A percentile compares a stretch with the other conserved stretches of the same genome.
These are phyloP conservation scores for Manihot esculenta DNA, from an alignment of 441 rosid species.

Conservation along the genomic window DNA sequence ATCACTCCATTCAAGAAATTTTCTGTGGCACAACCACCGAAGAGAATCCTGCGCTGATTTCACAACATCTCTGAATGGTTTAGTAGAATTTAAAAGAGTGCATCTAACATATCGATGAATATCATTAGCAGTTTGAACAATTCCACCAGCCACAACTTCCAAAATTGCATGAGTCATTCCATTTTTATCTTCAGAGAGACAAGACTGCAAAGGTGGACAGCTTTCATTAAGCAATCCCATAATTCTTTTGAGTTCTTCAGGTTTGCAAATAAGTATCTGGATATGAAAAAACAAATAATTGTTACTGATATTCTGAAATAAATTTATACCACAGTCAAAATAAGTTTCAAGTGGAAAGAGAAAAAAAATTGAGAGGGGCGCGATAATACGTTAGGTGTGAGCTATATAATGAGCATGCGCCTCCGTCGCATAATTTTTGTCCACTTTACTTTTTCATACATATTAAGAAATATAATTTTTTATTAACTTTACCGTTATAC, in stretches of 20 bases:
- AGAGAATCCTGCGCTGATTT: slow-evolving; percentile 99
- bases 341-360: neutral
- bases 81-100: slow-evolving; percentile 96
- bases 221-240: slow-evolving; percentile 74
- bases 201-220: slow-evolving; percentile 92
- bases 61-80: slow-evolving; percentile 89
- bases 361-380: neutral
- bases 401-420: neutral
- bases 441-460: no score
- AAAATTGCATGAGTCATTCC: slow-evolving; percentile 99
- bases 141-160: slow-evolving; percentile 99
- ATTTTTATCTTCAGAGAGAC: slow-evolving; percentile 97
- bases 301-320: slow-evolving; percentile 1
- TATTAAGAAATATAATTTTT: no score
- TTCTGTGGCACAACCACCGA: slow-evolving; percentile 91
- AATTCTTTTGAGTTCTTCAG: slow-evolving; percentile 82
- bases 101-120: slow-evolving; percentile 95
- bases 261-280: slow-evolving; percentile 90
- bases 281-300: slow-evolving; percentile 23
- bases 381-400: neutral
- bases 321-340: neutral
- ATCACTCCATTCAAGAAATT: slow-evolving; percentile 95
- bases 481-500: no score
- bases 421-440: no score
- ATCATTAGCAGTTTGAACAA: slow-evolving; percentile 94